These are phyloP conservation scores for Truncatella angustata DNA, from an alignment of 2,329 filamentous ascomycete genomes.

Conservation along the genomic window DNA sequence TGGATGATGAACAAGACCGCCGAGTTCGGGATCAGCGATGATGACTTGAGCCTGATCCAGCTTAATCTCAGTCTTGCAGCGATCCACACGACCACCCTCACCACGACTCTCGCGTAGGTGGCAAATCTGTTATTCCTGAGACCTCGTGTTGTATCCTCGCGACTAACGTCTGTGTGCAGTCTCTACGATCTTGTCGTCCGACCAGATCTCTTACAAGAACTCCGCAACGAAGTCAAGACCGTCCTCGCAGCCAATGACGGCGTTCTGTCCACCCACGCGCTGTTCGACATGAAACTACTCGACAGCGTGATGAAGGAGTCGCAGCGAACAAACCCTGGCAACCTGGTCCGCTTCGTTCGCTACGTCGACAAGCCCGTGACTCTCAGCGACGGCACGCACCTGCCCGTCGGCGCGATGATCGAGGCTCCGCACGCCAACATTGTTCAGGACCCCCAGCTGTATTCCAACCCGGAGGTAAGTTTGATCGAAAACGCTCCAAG, in stretches of 20 bases:
- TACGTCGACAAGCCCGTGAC: conserved; percentile 29
- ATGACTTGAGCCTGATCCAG: conserved; percentile 36
- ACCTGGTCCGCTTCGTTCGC: conserved; percentile 40
- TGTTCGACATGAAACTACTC: conserved; percentile 37
- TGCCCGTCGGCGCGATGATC: conserved; percentile 39
- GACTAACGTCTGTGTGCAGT: background rate
- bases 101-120: conserved; percentile 38
- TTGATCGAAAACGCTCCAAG: too few relatives aligned
- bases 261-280: conserved; percentile 27
- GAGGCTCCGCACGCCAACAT: conserved; percentile 34
- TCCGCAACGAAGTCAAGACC: conserved; percentile 48
- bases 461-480: conserved; percentile 29
- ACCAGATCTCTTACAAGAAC: conserved; percentile 44
- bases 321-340: conserved; percentile 25
- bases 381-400: conserved; percentile 23
- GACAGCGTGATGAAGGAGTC: conserved; percentile 36
- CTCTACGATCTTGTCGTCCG: conserved; percentile 49
- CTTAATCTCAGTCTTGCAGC: conserved; percentile 44
- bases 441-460: conserved; percentile 30
- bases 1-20: conserved; percentile 40
- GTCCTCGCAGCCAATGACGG: conserved; percentile 33
- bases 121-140: too few relatives aligned
- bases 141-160: too few relatives aligned
- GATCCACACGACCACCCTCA: conserved; percentile 47
- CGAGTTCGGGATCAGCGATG: conserved; percentile 27